Evolutionary conservation across 2,329 filamentous ascomycete genomes (phyloP).

Genomic region (Thielaviopsis musarum): DNA sequence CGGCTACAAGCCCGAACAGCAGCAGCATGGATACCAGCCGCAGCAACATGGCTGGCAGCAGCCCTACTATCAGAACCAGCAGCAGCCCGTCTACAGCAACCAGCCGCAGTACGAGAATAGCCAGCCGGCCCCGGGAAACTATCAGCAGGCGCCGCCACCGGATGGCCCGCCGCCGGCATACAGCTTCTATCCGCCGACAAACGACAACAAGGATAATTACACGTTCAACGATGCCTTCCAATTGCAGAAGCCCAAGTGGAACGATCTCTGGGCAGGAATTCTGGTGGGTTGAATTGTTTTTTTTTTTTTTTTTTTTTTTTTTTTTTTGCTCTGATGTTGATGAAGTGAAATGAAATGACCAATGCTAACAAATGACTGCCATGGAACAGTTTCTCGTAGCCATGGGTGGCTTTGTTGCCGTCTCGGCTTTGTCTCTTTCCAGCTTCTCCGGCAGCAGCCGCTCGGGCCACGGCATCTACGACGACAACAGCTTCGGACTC

Average conservation of each 20-base stretch:
- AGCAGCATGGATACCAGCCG: slow-evolving; percentile 13
- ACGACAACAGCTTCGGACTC: slow-evolving; percentile 46
- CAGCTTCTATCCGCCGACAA: slow-evolving; percentile 22
- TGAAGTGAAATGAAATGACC: too few relatives aligned
- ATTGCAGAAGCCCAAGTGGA: slow-evolving; percentile 68
- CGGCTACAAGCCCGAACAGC: slow-evolving; percentile 4
- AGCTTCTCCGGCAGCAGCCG: slow-evolving; percentile 68
- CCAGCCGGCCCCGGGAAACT: slow-evolving; percentile 12
- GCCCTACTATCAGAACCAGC: slow-evolving; percentile 17
- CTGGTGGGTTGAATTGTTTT: slow-evolving; percentile 32
- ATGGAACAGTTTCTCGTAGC: slow-evolving; percentile 47
- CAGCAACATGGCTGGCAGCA: slow-evolving; percentile 16
- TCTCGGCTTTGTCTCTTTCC: slow-evolving; percentile 59
- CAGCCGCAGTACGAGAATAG: slow-evolving; percentile 12
- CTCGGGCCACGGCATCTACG: slow-evolving; percentile 60
- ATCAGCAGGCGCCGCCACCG: slow-evolving; percentile 16
- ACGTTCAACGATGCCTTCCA: slow-evolving; percentile 70
- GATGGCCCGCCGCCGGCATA: slow-evolving; percentile 19
- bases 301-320: too few relatives aligned
- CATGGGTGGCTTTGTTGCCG: slow-evolving; percentile 55
- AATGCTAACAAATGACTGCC: not conserved
- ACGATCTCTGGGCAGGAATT: slow-evolving; percentile 79
- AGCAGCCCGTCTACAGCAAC: slow-evolving; percentile 14
- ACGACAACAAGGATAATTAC: slow-evolving; percentile 29
- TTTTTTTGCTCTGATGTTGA: too few relatives aligned